A percentile compares a stretch with the other conserved stretches of the same genome.
These are phyloP conservation scores for Phytophthora vignae DNA, from an alignment of 352 stramenopile genomes.

Conservation along the genomic window DNA sequence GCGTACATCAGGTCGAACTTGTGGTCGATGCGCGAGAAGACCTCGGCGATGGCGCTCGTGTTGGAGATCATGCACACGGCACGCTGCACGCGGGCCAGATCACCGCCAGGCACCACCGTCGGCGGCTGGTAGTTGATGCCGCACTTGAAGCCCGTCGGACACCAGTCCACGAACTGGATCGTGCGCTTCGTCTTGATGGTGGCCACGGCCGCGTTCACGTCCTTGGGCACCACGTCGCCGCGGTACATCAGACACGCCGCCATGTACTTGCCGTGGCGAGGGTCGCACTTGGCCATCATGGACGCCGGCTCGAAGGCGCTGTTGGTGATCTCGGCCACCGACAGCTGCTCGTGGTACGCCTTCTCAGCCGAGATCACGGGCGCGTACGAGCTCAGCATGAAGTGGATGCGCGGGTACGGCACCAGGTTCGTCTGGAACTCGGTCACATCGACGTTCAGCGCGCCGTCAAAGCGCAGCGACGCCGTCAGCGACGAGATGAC, in stretches of 20 bases:
- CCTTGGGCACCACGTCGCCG: conserved; percentile 93
- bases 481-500: conserved; percentile 97
- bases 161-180: conserved; percentile 99
- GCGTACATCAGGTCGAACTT: conserved; percentile 99
- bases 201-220: conserved; percentile 95
- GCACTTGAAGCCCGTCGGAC: conserved; percentile 98
- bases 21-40: conserved; percentile 98
- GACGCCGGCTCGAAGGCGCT: conserved; percentile 94
- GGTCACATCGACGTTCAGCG: conserved; percentile 97
- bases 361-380: conserved; percentile 97
- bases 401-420: conserved; percentile 97
- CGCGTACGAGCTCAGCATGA: conserved; percentile 97
- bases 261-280: conserved; percentile 99
- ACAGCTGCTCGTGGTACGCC: conserved; percentile 95
- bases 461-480: conserved; percentile 96
- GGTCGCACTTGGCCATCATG: conserved; percentile 99
- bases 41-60: conserved; percentile 98
- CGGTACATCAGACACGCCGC: conserved; percentile 98
- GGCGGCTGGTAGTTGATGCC: conserved; percentile 96
- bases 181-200: conserved; percentile 99
- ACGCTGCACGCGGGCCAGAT: conserved; percentile 97
- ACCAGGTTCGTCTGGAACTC: conserved; percentile 99
- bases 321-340: conserved; percentile 97
- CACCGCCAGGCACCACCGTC: conserved; percentile 96
- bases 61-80: conserved; percentile 99